phyloP scores from a whole-genome alignment of 257 asterid species.

The Solanum microdontum region DNA sequence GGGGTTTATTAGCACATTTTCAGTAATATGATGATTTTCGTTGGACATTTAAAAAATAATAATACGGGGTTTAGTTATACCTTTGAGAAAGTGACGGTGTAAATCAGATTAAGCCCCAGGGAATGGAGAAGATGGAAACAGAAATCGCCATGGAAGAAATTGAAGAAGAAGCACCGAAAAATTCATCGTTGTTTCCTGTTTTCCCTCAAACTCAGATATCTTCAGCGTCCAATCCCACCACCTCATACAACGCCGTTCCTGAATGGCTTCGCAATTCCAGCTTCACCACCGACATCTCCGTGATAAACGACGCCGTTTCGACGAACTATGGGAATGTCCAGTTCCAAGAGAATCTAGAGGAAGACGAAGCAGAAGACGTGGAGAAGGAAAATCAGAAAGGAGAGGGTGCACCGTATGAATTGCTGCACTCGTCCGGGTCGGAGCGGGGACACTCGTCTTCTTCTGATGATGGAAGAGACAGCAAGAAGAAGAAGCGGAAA shows the following conservation, averaged over 20 bases:
- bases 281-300: slow-evolving; percentile 61
- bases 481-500: slow-evolving; percentile 24
- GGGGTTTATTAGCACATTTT: not conserved
- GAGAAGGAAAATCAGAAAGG: slow-evolving; percentile 10
- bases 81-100: not conserved
- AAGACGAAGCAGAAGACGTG: slow-evolving; percentile 1
- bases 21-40: not conserved
- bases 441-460: slow-evolving; percentile 30
- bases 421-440: slow-evolving; percentile 55
- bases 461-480: slow-evolving; percentile 15
- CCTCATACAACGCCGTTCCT: slow-evolving; percentile 3
- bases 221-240: slow-evolving; percentile 7
- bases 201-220: slow-evolving; percentile 12
- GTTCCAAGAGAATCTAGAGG: slow-evolving; percentile 24
- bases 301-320: slow-evolving; percentile 63
- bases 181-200: slow-evolving; percentile 58
- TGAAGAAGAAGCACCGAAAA: not conserved
- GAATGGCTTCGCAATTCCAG: slow-evolving; percentile 76
- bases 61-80: not conserved
- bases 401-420: slow-evolving; percentile 32
- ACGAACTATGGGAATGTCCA: not conserved
- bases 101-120: not conserved
- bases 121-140: not conserved
- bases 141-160: not conserved
- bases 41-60: not conserved